These are phyloP conservation scores for Cutaneotrichosporon cyanovorans DNA, from an alignment of 1,284 basidiomycete species.

Conservation along the genomic window DNA sequence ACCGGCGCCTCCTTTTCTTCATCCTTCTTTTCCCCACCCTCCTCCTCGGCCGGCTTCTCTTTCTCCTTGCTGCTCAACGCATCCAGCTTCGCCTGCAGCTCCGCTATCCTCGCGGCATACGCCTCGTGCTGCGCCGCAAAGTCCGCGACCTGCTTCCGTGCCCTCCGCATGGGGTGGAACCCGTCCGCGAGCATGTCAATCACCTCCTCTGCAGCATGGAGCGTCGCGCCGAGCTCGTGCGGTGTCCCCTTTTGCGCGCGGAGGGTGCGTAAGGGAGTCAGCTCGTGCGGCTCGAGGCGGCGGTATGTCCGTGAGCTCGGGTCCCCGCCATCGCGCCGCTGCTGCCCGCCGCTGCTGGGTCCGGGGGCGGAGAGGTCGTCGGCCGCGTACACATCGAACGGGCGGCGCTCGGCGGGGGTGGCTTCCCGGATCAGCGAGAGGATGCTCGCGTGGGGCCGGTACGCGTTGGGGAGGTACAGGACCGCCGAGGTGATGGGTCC, in stretches of 20 bases:
- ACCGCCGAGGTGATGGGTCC: constrained; percentile 38
- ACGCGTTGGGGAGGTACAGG: constrained; percentile 18
- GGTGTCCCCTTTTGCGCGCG: constrained; percentile 7
- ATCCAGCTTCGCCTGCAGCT: too few species aligned
- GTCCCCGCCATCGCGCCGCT: neutral
- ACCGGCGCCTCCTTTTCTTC: neutral
- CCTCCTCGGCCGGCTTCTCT: constrained; percentile 12
- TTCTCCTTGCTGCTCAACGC: too few species aligned
- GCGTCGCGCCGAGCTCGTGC: constrained; percentile 32
- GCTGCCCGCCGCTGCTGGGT: too few species aligned
- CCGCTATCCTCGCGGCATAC: constrained; percentile 29
- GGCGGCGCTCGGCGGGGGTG: constrained; percentile 28
- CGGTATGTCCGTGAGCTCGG: neutral
- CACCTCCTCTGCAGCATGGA: constrained; percentile 35
- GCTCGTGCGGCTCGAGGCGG: neutral
- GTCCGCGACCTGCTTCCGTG: constrained; percentile 27
- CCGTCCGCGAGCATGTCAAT: constrained; percentile 29
- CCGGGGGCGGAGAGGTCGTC: too few species aligned
- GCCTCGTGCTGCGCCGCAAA: constrained; percentile 28
- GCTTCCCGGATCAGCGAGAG: constrained; percentile 39
- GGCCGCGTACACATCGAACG: constrained; percentile 30
- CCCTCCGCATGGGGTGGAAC: constrained; percentile 32
- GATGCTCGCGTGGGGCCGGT: constrained; percentile 14
- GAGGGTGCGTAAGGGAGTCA: constrained; percentile 34
- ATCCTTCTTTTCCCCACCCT: too few species aligned